phyloP scores from a whole-genome alignment of 2,329 filamentous ascomycete species.

The Pseudopithomyces chartarum region DNA sequence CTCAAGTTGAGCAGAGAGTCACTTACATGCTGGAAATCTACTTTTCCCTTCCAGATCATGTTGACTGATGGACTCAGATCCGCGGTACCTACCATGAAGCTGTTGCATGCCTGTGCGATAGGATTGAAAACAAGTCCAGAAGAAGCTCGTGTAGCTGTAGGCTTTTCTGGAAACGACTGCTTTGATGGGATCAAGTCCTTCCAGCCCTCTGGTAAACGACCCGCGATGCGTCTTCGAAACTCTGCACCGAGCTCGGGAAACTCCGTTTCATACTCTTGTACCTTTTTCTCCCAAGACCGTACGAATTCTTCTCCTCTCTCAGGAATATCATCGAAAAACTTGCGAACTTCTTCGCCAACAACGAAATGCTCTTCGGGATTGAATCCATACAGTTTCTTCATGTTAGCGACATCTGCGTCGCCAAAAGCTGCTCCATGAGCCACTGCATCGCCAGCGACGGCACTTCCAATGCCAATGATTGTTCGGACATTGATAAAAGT shows the following conservation, averaged over 20 bases:
- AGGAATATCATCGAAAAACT: slow-evolving; percentile 58
- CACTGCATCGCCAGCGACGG: slow-evolving; percentile 52
- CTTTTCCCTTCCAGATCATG: slow-evolving; percentile 58
- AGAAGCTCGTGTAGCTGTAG: slow-evolving; percentile 58
- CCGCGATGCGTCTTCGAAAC: slow-evolving; percentile 54
- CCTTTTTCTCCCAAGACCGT: slow-evolving; percentile 54
- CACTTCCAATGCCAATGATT: slow-evolving; percentile 58
- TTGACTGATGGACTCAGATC: slow-evolving; percentile 60
- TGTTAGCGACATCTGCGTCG: slow-evolving; percentile 55
- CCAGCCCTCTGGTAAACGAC: slow-evolving; percentile 57
- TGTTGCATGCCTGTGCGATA: slow-evolving; percentile 79
- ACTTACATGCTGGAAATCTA: slow-evolving; percentile 56
- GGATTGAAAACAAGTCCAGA: slow-evolving; percentile 57
- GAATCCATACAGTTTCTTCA: slow-evolving; percentile 57
- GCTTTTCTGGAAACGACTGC: slow-evolving; percentile 50
- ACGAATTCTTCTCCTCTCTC: slow-evolving; percentile 54
- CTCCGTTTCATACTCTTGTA: slow-evolving; percentile 50
- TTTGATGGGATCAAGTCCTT: slow-evolving; percentile 54
- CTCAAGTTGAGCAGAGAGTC: background rate
- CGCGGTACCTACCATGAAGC: slow-evolving; percentile 77
- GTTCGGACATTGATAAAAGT: slow-evolving; percentile 62
- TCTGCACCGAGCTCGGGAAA: slow-evolving; percentile 58
- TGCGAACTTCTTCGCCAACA: slow-evolving; percentile 50
- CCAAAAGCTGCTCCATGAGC: slow-evolving; percentile 64
- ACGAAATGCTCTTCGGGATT: slow-evolving; percentile 53